Percentiles rank a stretch among this genome's conserved stretches.
Conservation (phyloP, 2,329 filamentous ascomycete species). For the Verticillium albo-atrum region DNA sequence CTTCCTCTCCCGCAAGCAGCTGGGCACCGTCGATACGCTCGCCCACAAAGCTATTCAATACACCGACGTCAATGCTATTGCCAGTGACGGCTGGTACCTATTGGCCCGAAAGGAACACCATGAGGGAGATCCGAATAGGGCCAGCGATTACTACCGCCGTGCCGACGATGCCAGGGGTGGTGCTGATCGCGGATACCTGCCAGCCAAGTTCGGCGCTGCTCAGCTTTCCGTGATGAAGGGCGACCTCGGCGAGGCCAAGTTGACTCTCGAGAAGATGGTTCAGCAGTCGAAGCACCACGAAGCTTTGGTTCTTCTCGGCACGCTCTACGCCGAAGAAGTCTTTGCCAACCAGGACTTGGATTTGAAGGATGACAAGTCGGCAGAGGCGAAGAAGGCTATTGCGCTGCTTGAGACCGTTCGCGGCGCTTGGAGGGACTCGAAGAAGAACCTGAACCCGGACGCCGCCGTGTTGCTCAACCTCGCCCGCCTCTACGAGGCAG, state of each 20-base stretch:
- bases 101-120: slow-evolving; percentile 90
- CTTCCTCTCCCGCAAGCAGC: slow-evolving; percentile 78
- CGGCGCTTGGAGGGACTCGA: slow-evolving; percentile 86
- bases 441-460: slow-evolving; percentile 77
- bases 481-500: slow-evolving; percentile 81
- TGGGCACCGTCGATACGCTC: slow-evolving; percentile 77
- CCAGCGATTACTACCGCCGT: slow-evolving; percentile 80
- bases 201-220: slow-evolving; percentile 90
- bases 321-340: slow-evolving; percentile 90
- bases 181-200: slow-evolving; percentile 83
- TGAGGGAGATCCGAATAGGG: slow-evolving; percentile 67
- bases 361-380: slow-evolving; percentile 79
- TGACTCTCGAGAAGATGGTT: slow-evolving; percentile 89
- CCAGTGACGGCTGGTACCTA: slow-evolving; percentile 96
- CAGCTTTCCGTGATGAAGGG: slow-evolving; percentile 82
- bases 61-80: slow-evolving; percentile 93
- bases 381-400: slow-evolving; percentile 82
- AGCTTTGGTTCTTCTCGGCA: slow-evolving; percentile 87
- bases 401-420: slow-evolving; percentile 79
- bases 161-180: slow-evolving; percentile 91
- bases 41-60: slow-evolving; percentile 92
- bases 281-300: slow-evolving; percentile 80
- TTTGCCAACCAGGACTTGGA: slow-evolving; percentile 71
- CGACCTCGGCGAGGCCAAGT: slow-evolving; percentile 87
- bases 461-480: slow-evolving; percentile 87